phyloP scores from a whole-genome alignment of 768 basidiomycete species.

The Hypsizygus marmoreus region DNA sequence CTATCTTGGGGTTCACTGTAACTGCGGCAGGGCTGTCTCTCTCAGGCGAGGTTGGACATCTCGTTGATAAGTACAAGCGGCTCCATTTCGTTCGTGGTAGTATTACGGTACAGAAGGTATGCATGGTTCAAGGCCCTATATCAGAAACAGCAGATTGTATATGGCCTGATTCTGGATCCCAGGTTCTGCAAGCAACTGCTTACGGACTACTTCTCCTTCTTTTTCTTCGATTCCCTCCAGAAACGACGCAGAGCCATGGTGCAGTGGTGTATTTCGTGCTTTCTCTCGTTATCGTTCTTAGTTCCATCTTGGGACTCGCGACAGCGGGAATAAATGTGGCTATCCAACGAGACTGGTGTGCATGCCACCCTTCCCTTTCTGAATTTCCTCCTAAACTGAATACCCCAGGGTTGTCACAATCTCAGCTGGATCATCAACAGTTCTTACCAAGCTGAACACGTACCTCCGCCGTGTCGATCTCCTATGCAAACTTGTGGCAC shows the following conservation, averaged over 20 bases:
- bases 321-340: constrained; percentile 44
- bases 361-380: too few relatives aligned
- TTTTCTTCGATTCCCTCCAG: constrained; percentile 6
- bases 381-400: too few relatives aligned
- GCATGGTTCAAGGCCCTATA: too few relatives aligned
- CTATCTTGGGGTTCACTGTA: constrained; percentile 47
- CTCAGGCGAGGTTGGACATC: constrained; percentile 40
- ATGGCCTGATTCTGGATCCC: too few relatives aligned
- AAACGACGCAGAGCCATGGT: constrained; percentile 10
- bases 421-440: constrained; percentile 29
- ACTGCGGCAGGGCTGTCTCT: constrained; percentile 36
- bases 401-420: constrained; percentile 45
- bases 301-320: constrained; percentile 39
- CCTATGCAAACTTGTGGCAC: constrained; percentile 49
- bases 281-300: constrained; percentile 35
- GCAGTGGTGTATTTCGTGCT: constrained; percentile 29
- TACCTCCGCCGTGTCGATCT: constrained; percentile 45
- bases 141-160: too few relatives aligned
- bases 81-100: constrained; percentile 39
- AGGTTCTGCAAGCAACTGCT: constrained; percentile 15
- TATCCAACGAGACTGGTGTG: constrained; percentile 57
- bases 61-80: constrained; percentile 41
- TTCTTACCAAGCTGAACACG: constrained; percentile 46
- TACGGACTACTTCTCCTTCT: constrained; percentile 36
- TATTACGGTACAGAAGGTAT: constrained; percentile 42